Base-by-base conservation (phyloP, 495 filamentous ascomycete genomes). In the Talaromyces ruber region DNA sequence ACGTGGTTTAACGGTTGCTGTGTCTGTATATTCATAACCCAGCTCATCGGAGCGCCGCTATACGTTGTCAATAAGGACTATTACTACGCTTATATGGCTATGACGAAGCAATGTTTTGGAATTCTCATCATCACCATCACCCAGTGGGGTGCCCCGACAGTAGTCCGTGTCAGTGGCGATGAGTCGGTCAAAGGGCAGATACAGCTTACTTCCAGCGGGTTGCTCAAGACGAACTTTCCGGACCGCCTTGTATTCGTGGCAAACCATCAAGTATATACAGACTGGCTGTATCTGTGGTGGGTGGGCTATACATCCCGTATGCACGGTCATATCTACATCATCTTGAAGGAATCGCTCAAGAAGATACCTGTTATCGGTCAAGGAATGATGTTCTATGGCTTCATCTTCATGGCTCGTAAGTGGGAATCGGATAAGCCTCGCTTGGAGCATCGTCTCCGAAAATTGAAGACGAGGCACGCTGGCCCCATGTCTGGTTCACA, bases 281-380 rank as follows among this genome's bases (percentile, higher is more conserved):
- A 89, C 60, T 89, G 86, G 86, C 73, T 88, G 8, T 89, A 89
- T 67, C 76, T 89, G 1, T 89, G 86, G 86, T 89, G 86, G 86
- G 72, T 84, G 43, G 80, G 83, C 12, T 89, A 88, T 65, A 82
- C 85, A 2, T 81, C 82, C 60, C 64, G 65, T 25, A 88, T 85
- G 84, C 86, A 89, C 65, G 86, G 86, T 6, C 85, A 84, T 56
- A 73, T 89, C 64, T 89, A 81, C 68, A 89, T 89, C 65, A 88
- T 89, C 56, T 73, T 88, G 11, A 89, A 89, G 67, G 85, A 89
- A 65, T 83, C 82, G 0, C 76, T 89, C 59, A 86, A 86, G 64
- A 86, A 81, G 62, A 82, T 88, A 14, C 86, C 86, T 1, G 64
- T 88, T 16, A 63, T 88, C 28, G 86, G 86, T 0, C 79, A 81